Base-by-base conservation (phyloP, 2,329 filamentous ascomycete species). In the Xylariales sp. region DNA sequence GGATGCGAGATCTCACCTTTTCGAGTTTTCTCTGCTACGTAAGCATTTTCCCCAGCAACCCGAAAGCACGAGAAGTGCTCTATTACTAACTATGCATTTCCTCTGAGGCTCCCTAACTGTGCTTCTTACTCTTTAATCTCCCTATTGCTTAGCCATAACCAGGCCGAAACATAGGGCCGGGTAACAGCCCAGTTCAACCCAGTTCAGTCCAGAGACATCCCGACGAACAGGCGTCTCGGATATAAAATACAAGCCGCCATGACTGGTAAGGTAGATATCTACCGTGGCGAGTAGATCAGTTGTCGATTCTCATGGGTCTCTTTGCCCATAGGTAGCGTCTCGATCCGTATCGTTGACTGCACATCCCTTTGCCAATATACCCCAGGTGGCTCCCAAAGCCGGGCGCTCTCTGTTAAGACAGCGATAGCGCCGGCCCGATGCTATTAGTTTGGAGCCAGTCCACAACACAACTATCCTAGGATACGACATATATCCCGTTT, bases 31-130 rank as follows among this genome's bases (percentile, higher is more conserved):
- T 32, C 50, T 50, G 39, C 52, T 23, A 23, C 23, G 23, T 23
- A 23, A 16, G 36, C 43, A 65, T 63, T 54, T 53, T 58, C 39
- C 54, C 36, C 41, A 46, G 18, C 43, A 45, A 61, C 55, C 23
- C 12, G 52, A 56, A 36, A 64, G 43, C 50, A 14, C 39, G 16
- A 54, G 18, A 30, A 39, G 23, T 41, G 39, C 39, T 41, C 39
- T 41, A 2, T 14, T 41, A 34, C 32, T 34, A 34, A 34, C 5
- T 34, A 34, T 34, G 32, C 2, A 18, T 14, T 39, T 52, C 48
- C 14, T 28, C 28, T 7, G 9, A 28, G 9, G 9, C 18, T 28
- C 18, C 3, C 6, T 9, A 28, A 5, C 12, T 49, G 3, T 55
- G 43, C 43, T 45, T 23, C 1, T 53, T 18, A 12, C 10, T 3